Conservation (phyloP, 2,329 filamentous ascomycete species). For the Nigrospora osmanthi region DNA sequence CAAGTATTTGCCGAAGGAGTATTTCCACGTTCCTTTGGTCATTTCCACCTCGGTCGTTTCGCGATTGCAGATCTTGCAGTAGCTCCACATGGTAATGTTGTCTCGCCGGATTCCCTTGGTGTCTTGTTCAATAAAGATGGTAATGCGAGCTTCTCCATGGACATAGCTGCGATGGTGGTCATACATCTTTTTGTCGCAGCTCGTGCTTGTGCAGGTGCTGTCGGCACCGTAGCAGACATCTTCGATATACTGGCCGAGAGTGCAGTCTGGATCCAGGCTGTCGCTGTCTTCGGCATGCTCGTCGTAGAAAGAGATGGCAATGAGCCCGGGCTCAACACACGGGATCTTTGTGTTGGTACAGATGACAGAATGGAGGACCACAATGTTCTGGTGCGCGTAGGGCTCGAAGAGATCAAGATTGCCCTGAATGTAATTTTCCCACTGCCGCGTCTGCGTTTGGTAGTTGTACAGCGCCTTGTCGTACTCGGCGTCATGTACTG, state of each 20-base stretch:
- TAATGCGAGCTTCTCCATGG: slow-evolving; percentile 89
- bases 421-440: slow-evolving; percentile 89
- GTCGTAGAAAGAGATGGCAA: slow-evolving; percentile 88
- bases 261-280: slow-evolving; percentile 76
- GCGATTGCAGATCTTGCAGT: slow-evolving; percentile 83
- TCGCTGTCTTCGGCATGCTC: slow-evolving; percentile 63
- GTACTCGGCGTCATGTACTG: slow-evolving; percentile 93
- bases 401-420: slow-evolving; percentile 89
- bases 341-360: slow-evolving; percentile 92
- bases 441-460: slow-evolving; percentile 86
- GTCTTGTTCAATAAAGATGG: slow-evolving; percentile 73
- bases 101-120: slow-evolving; percentile 42
- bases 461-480: slow-evolving; percentile 93
- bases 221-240: slow-evolving; percentile 73
- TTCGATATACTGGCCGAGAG: slow-evolving; percentile 90
- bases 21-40: slow-evolving; percentile 94
- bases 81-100: slow-evolving; percentile 95
- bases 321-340: slow-evolving; percentile 82
- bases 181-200: slow-evolving; percentile 80
- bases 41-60: slow-evolving; percentile 86
- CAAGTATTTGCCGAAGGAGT: slow-evolving; percentile 97
- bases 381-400: slow-evolving; percentile 92
- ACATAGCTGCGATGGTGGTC: slow-evolving; percentile 97
- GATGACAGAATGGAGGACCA: slow-evolving; percentile 86
- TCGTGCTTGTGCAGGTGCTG: slow-evolving; percentile 71